These are phyloP conservation scores for Smittium culicis DNA, from an alignment of 371 early-diverging fungal species.

Conservation along the genomic window DNA sequence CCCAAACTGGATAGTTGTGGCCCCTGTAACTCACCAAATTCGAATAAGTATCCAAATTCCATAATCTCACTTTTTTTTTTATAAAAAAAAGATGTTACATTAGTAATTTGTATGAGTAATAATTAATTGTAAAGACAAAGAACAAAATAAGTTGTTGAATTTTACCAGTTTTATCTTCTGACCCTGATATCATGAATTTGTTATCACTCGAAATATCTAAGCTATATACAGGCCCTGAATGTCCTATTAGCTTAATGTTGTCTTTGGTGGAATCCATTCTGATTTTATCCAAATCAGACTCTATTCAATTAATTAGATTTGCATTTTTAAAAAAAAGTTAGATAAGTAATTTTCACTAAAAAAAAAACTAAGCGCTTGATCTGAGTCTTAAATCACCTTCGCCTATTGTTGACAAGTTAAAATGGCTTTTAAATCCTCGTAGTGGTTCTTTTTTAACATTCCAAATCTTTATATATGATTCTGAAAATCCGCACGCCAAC, in stretches of 20 bases:
- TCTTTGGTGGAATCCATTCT: constrained; percentile 29
- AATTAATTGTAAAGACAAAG: not conserved
- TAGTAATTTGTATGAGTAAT: not conserved
- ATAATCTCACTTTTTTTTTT: constrained; percentile 78
- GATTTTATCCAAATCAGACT: constrained; percentile 36
- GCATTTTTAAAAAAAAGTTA: too few species aligned
- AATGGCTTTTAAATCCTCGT: constrained; percentile 38
- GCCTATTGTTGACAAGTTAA: constrained; percentile 40
- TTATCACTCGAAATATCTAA: constrained; percentile 80
- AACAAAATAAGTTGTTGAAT: too few species aligned
- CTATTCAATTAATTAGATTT: too few species aligned
- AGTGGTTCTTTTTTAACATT: constrained; percentile 56
- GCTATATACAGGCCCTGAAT: constrained; percentile 93
- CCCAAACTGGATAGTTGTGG: constrained; percentile 98
- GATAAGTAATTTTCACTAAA: not conserved
- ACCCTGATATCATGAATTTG: constrained; percentile 78
- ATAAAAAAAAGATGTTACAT: constrained; percentile 14
- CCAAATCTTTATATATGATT: constrained; percentile 82
- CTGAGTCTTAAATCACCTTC: constrained; percentile 14
- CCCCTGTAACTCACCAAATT: constrained; percentile 91
- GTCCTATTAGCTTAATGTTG: constrained; percentile 73
- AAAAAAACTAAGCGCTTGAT: not conserved
- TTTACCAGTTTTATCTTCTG: constrained; percentile 80
- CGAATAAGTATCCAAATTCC: constrained; percentile 83
- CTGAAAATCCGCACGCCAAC: constrained; percentile 75